Evolutionary conservation across 108 stramenopile genomes (phyloP).

Genomic region (Nitzschia sp.): DNA sequence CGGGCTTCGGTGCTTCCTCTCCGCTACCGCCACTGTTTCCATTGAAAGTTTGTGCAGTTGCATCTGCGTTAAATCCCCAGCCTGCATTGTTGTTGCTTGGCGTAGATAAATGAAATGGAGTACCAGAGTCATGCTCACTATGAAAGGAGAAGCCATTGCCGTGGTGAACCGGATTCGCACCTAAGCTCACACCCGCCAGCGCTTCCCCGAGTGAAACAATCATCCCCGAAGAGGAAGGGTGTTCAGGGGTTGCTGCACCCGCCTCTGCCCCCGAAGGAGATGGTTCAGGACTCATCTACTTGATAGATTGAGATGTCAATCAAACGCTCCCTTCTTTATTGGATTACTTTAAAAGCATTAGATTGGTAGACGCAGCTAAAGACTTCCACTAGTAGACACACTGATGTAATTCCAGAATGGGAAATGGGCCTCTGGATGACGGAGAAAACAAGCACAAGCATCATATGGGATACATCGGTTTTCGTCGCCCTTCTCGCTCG

Average conservation of each 20-base stretch:
- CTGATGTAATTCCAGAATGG: no score
- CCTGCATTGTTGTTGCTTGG: background rate
- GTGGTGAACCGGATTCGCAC: constrained; percentile 17
- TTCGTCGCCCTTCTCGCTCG: background rate
- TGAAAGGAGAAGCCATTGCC: constrained; percentile 24
- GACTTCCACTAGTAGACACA: background rate
- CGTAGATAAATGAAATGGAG: constrained; percentile 18
- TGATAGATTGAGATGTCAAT: background rate
- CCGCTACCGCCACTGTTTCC: background rate
- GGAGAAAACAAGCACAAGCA: no score
- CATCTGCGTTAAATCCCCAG: constrained; percentile 14
- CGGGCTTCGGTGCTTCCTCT: background rate
- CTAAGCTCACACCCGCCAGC: constrained; percentile 47
- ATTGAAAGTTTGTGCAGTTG: background rate
- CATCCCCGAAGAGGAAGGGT: constrained; percentile 9
- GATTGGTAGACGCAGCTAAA: background rate
- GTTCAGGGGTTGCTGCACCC: constrained; percentile 14
- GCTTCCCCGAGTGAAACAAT: constrained; percentile 51
- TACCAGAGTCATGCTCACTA: constrained; percentile 16
- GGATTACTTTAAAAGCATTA: background rate
- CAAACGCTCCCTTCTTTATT: background rate
- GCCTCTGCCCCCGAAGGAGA: constrained; percentile 13
- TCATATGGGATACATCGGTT: constrained; percentile 4
- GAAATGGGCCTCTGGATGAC: no score
- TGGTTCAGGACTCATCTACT: constrained; percentile 33